Evolutionary conservation across 164 flowering plant genomes (phyloP).

Genomic region (Aristolochia fimbriata): DNA sequence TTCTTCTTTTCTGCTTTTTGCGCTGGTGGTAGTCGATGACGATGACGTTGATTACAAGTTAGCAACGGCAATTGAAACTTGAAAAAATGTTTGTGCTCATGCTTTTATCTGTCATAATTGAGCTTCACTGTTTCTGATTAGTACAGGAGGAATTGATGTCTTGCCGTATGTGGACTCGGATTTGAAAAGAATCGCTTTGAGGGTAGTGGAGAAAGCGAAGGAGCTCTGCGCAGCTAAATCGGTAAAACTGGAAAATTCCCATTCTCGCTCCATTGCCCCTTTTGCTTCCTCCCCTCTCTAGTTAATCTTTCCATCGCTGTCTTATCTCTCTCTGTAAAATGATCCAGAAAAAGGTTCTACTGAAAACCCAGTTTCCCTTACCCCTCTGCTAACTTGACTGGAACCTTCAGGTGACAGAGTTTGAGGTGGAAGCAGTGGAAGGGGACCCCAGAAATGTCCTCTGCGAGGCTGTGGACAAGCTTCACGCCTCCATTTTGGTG

Average conservation of each 20-base stretch:
- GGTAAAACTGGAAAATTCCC: no score
- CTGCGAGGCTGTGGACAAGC: slow-evolving; percentile 46
- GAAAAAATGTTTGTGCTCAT: no score
- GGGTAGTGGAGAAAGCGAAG: slow-evolving; percentile 45
- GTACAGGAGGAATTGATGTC: slow-evolving; percentile 42
- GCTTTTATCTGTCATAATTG: no score
- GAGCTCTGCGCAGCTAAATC: slow-evolving; percentile 39
- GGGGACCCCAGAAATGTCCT: slow-evolving; percentile 56
- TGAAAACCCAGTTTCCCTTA: background rate
- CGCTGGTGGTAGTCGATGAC: no score
- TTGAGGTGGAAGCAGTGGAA: slow-evolving; percentile 25
- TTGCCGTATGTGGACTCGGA: slow-evolving; percentile 51
- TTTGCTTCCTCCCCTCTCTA: no score
- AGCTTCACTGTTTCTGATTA: background rate
- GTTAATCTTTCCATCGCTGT: background rate
- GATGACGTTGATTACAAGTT: no score
- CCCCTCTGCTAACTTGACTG: background rate
- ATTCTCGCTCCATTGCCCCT: no score
- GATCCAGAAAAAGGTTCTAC: no score
- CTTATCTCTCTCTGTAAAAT: background rate
- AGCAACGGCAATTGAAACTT: no score
- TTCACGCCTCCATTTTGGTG: slow-evolving; percentile 44
- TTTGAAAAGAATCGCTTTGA: slow-evolving; percentile 47
- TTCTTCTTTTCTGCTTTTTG: background rate
- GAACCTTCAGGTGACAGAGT: slow-evolving; percentile 26